A percentile compares a stretch with the other conserved stretches of the same genome.
Evolutionary conservation across 331 rosid species (phyloP).

Genomic region (Erythrophleum ivorense): DNA sequence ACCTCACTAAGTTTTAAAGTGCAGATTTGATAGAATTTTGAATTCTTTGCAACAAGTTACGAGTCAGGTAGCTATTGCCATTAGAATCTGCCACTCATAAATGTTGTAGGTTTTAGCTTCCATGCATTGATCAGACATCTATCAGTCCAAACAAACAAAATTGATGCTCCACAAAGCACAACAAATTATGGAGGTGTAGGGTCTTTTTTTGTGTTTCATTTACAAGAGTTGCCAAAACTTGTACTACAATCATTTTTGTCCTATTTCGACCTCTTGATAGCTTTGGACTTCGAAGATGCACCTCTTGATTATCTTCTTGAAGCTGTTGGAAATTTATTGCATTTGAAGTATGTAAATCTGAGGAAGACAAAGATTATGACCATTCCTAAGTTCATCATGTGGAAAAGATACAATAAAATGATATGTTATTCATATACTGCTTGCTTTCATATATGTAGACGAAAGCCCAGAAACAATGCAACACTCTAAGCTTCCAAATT

Average conservation of each 20-base stretch:
- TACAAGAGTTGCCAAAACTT: neutral
- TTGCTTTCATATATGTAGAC: no score
- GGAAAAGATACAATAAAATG: no score
- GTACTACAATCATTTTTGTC: neutral
- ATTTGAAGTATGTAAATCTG: conserved; percentile 37
- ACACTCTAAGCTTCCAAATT: no score
- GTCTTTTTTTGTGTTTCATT: conserved; percentile 29
- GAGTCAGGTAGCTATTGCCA: no score
- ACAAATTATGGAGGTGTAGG: neutral
- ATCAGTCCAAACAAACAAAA: neutral
- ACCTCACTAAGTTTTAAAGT: no score
- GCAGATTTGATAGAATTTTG: no score
- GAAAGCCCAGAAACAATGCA: no score
- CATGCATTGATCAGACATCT: conserved; percentile 23
- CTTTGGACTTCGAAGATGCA: conserved; percentile 43
- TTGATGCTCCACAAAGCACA: neutral
- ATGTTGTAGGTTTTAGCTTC: neutral
- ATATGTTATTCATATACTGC: no score
- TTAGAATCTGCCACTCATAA: no score
- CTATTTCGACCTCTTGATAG: conserved; percentile 25
- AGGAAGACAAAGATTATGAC: conserved; percentile 28
- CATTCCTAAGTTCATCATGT: conserved; percentile 44
- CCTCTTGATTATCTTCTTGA: conserved; percentile 30
- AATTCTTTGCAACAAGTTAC: no score
- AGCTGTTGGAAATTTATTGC: conserved; percentile 28